Conservation (phyloP, 2,329 filamentous ascomycete species). For the Fusarium circinatum region DNA sequence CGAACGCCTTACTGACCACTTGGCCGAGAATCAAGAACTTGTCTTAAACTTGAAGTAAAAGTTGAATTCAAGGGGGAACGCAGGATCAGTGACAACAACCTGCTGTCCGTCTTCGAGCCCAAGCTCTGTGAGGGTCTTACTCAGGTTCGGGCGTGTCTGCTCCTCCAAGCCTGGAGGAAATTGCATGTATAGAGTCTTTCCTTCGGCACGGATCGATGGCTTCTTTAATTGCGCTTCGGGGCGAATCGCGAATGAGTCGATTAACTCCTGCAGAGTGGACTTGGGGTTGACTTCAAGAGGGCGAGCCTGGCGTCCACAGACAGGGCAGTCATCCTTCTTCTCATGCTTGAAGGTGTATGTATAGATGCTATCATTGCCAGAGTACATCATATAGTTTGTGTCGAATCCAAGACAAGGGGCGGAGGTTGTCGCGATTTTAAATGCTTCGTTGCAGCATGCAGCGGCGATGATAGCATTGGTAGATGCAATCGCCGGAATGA, state of each 20-base stretch:
- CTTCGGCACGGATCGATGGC: constrained; percentile 81
- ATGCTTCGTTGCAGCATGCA: constrained; percentile 94
- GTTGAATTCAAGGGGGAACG: constrained; percentile 77
- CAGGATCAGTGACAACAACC: constrained; percentile 91
- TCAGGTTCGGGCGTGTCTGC: constrained; percentile 84
- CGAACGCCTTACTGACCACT: constrained; percentile 30
- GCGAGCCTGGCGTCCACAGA: constrained; percentile 86
- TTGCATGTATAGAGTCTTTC: constrained; percentile 91
- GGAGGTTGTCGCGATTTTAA: constrained; percentile 88
- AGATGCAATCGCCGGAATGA: constrained; percentile 97
- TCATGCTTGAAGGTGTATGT: constrained; percentile 97
- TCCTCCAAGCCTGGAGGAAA: constrained; percentile 83
- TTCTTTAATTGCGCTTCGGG: constrained; percentile 95
- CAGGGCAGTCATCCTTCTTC: constrained; percentile 93
- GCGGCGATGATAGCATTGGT: constrained; percentile 98
- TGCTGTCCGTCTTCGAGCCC: constrained; percentile 82
- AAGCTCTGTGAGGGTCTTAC: constrained; percentile 79
- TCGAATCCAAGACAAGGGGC: constrained; percentile 83
- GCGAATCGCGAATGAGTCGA: constrained; percentile 83
- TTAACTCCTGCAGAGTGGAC: constrained; percentile 81
- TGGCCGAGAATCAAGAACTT: constrained; percentile 7
- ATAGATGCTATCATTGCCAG: constrained; percentile 93
- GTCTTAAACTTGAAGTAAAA: constrained; percentile 63
- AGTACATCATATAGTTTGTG: constrained; percentile 99
- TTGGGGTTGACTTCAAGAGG: constrained; percentile 77